Conservation (phyloP, 192 early-diverging fungal species). For the Ambispora gerdemannii region DNA sequence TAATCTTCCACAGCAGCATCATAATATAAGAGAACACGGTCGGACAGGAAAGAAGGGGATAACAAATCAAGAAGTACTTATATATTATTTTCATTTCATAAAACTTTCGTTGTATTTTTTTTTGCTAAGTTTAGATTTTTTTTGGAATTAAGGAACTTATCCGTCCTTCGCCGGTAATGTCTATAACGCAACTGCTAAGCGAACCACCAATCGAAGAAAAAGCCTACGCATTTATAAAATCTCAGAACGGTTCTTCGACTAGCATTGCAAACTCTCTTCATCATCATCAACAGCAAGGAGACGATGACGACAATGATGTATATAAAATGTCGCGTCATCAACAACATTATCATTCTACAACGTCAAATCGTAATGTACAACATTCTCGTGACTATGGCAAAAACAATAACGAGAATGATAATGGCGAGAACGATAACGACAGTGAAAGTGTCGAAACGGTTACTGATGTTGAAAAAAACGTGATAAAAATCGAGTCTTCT, state of each 20-base stretch:
- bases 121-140: background rate
- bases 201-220: constrained; percentile 19
- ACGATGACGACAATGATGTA: background rate
- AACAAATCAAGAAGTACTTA: background rate
- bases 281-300: no score
- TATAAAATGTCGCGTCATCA: background rate
- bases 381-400: background rate
- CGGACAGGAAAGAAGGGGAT: background rate
- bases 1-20: no score
- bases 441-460: constrained; percentile 12
- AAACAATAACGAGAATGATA: background rate
- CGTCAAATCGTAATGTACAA: no score
- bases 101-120: background rate
- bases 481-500: background rate
- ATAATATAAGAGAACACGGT: constrained; percentile 2
- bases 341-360: no score
- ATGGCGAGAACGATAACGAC: background rate
- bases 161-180: constrained; percentile 31
- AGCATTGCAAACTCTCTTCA: no score
- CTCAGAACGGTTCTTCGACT: background rate
- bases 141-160: constrained; percentile 4
- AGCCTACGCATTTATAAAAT: constrained; percentile 17
- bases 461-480: background rate
- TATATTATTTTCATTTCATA: background rate
- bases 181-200: constrained; percentile 32